Conservation (phyloP, 2,329 filamentous ascomycete genomes). For the Fusarium lateritium region DNA sequence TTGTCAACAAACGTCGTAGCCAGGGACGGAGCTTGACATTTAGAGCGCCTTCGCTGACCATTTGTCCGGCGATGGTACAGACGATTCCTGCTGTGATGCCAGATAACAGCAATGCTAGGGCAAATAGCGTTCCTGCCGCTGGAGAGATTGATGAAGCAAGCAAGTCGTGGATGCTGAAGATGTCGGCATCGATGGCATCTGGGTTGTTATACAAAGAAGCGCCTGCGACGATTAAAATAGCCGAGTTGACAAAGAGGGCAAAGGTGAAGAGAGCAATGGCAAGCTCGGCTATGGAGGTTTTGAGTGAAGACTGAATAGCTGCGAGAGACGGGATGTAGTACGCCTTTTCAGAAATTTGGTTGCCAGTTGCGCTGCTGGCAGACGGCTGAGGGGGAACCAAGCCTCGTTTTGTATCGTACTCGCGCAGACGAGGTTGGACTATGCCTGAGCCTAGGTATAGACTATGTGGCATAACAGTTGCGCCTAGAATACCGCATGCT, state of each 20-base stretch:
- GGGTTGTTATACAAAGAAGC: conserved; percentile 77
- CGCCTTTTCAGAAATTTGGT: conserved; percentile 58
- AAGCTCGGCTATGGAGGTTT: conserved; percentile 80
- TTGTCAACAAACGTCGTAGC: conserved; percentile 83
- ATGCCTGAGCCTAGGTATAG: conserved; percentile 79
- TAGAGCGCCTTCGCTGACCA: conserved; percentile 87
- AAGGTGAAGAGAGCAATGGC: conserved; percentile 83
- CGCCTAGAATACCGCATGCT: conserved; percentile 82
- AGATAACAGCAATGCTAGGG: conserved; percentile 83
- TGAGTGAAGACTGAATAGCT: conserved; percentile 82
- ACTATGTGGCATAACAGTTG: conserved; percentile 81
- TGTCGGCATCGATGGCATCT: conserved; percentile 77
- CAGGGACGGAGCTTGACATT: conserved; percentile 82
- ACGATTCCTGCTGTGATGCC: conserved; percentile 88
- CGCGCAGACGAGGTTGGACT: conserved; percentile 75
- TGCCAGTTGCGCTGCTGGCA: too few species aligned
- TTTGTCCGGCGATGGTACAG: conserved; percentile 91
- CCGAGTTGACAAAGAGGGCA: conserved; percentile 86
- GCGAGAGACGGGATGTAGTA: conserved; percentile 79
- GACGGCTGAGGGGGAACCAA: conserved; percentile 58
- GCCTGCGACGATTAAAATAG: conserved; percentile 86
- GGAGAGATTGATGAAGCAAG: conserved; percentile 78
- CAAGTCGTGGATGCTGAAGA: conserved; percentile 86
- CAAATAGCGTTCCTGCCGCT: conserved; percentile 86
- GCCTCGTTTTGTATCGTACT: conserved; percentile 73